A percentile compares a stretch with the other conserved stretches of the same genome.
These are phyloP conservation scores for Claviceps pusilla DNA, from an alignment of 2,329 filamentous ascomycete genomes.

Conservation along the genomic window DNA sequence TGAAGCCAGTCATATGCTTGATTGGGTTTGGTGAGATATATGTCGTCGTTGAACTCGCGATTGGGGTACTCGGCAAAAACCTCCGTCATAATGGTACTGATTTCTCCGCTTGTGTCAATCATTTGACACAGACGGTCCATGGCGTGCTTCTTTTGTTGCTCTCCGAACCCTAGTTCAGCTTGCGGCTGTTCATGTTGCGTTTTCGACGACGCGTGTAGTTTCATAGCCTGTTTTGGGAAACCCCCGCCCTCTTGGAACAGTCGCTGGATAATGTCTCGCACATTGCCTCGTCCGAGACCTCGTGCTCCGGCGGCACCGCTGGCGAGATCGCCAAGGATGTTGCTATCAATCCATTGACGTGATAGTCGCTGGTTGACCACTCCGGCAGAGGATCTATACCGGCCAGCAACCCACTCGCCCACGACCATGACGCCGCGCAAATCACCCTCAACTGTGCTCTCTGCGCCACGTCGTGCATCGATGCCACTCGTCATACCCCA, in stretches of 20 bases:
- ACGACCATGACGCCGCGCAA: slow-evolving; percentile 74
- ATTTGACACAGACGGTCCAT: slow-evolving; percentile 61
- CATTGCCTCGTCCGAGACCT: slow-evolving; percentile 55
- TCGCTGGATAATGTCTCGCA: slow-evolving; percentile 61
- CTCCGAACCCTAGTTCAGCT: slow-evolving; percentile 52
- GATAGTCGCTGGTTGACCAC: slow-evolving; percentile 39
- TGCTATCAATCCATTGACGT: slow-evolving; percentile 60
- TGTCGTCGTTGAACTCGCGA: slow-evolving; percentile 86
- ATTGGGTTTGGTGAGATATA: slow-evolving; percentile 74
- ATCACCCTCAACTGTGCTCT: slow-evolving; percentile 56
- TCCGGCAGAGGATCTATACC: slow-evolving; percentile 38
- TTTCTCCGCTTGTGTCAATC: slow-evolving; percentile 64
- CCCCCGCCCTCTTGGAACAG: slow-evolving; percentile 68
- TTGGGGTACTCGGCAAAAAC: slow-evolving; percentile 77
- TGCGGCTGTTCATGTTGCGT: slow-evolving; percentile 38
- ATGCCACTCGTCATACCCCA: slow-evolving; percentile 66
- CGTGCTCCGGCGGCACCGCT: slow-evolving; percentile 58
- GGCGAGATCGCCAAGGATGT: slow-evolving; percentile 51
- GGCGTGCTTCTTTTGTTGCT: slow-evolving; percentile 55
- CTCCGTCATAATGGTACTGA: slow-evolving; percentile 64
- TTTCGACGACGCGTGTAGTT: slow-evolving; percentile 27
- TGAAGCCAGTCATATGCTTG: slow-evolving; percentile 86
- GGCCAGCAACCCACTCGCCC: slow-evolving; percentile 70
- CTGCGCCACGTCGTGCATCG: slow-evolving; percentile 52
- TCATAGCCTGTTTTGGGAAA: slow-evolving; percentile 46